Conservation (phyloP, 305 asterid species). For the Fraxinus latifolia region DNA sequence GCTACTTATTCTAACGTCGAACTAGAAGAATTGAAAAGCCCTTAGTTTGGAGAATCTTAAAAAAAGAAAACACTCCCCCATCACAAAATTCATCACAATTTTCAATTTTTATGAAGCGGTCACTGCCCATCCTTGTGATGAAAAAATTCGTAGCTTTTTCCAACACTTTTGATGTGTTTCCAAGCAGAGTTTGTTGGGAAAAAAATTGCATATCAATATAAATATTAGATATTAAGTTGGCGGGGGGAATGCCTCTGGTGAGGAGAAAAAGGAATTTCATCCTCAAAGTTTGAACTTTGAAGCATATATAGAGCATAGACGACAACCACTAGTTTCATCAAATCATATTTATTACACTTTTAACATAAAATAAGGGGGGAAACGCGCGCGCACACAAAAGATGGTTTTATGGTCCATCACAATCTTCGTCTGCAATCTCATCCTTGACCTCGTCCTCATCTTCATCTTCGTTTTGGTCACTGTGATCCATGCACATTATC, state of each 20-base stretch:
- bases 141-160: neutral
- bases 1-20: neutral
- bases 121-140: neutral
- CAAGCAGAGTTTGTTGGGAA: no score
- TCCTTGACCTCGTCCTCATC: neutral
- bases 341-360: neutral
- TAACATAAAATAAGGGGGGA: neutral
- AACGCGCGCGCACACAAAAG: neutral
- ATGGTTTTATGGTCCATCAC: neutral
- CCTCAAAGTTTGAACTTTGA: neutral
- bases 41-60: neutral
- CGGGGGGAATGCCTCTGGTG: neutral
- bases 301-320: neutral
- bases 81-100: neutral
- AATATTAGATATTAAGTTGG: neutral
- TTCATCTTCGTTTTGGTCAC: neutral
- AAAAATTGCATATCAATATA: no score
- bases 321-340: neutral
- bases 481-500: conserved; percentile 1
- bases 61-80: no score
- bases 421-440: neutral
- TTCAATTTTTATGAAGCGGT: neutral
- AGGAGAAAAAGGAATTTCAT: neutral
- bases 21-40: neutral
- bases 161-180: no score